Base-by-base conservation (phyloP, 1,284 basidiomycete species). In the Apiotrichum sp. region DNA sequence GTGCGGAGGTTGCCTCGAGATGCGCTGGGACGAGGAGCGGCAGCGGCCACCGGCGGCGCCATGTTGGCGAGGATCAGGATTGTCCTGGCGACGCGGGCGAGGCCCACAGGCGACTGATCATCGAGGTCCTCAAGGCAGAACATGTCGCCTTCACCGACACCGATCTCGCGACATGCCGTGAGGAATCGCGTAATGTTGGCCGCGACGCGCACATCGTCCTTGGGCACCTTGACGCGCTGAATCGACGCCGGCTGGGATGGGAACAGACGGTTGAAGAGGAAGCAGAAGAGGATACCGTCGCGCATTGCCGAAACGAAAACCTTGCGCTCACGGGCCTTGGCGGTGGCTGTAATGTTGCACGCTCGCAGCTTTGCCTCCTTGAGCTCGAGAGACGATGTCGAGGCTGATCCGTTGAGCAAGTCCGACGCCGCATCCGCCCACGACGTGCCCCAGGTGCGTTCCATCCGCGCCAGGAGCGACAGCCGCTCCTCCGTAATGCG, bases 211-310 rank as follows among this genome's bases (percentile, higher is more conserved):
- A 62, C 58, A 11, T 66, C 66, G 46, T 68, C 68, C 45, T 69
- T 64, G n/a, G 68, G 65, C 40, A 71, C 61, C 58, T 67, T 69
- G 53, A 70, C 63, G 33, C 66, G 68, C 38, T 67, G 50, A 43
- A 73, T 68, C 35, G 64, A 67, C 6, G 65, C 61, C 2, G 66
- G 64, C 35, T 68, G 64, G 48, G 66, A 50, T 3, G 67, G 68
- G 57, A 69, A 71, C 14, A 69, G 64, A 36, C 67, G 65, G 55
- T 72, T 72, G 47, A 70, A 57, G 1, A 70, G 63, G 58, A 89
- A 85, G 83, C 89, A 92, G 29, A 93, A 80, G 33, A 93, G 82
- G 70, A 86, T 87, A 2, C 90, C 90, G 77, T 93, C 90, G 64
- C 83, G 78, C 58, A 92, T 70, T 1, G 86, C 84, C 56, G 88